Evolutionary conservation across 2,329 filamentous ascomycete genomes (phyloP).

Genomic region (Epichloe hybrida): DNA sequence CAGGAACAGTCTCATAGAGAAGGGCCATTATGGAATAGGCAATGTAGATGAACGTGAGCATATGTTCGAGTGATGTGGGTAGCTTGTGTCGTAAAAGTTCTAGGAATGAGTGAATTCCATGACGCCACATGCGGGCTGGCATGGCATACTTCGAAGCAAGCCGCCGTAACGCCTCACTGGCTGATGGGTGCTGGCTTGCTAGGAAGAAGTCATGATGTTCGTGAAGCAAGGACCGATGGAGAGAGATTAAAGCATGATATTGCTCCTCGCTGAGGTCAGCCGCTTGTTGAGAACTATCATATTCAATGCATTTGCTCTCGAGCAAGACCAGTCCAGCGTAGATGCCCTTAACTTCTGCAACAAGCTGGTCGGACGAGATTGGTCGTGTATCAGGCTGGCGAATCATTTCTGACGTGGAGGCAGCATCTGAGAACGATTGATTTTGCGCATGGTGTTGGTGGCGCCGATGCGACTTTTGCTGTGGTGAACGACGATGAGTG

Average conservation of each 20-base stretch:
- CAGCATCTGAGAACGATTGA: slow-evolving; percentile 2
- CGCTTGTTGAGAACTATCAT: slow-evolving; percentile 47
- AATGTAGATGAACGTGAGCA: slow-evolving; percentile 81
- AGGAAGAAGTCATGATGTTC: slow-evolving; percentile 82
- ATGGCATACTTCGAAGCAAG: slow-evolving; percentile 75
- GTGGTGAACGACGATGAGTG: slow-evolving; percentile 3
- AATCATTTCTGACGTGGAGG: slow-evolving; percentile 6
- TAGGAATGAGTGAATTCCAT: slow-evolving; percentile 77
- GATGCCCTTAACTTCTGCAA: slow-evolving; percentile 70
- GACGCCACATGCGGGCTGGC: slow-evolving; percentile 88
- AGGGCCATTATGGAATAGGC: slow-evolving; percentile 85
- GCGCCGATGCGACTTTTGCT: background rate
- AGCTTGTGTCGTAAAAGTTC: slow-evolving; percentile 63
- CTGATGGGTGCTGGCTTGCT: slow-evolving; percentile 73
- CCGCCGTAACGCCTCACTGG: slow-evolving; percentile 50
- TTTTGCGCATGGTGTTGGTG: background rate
- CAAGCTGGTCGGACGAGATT: slow-evolving; percentile 66
- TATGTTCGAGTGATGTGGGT: slow-evolving; percentile 69
- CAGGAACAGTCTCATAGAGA: slow-evolving; percentile 70
- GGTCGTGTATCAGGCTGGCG: slow-evolving; percentile 47
- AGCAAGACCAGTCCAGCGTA: slow-evolving; percentile 78
- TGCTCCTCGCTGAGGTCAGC: slow-evolving; percentile 48
- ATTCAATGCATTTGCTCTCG: slow-evolving; percentile 75
- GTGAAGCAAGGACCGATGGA: slow-evolving; percentile 69
- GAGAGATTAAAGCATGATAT: slow-evolving; percentile 70